Base-by-base conservation (phyloP, 1,284 basidiomycete genomes). In the Trichosporon coremiiforme region DNA sequence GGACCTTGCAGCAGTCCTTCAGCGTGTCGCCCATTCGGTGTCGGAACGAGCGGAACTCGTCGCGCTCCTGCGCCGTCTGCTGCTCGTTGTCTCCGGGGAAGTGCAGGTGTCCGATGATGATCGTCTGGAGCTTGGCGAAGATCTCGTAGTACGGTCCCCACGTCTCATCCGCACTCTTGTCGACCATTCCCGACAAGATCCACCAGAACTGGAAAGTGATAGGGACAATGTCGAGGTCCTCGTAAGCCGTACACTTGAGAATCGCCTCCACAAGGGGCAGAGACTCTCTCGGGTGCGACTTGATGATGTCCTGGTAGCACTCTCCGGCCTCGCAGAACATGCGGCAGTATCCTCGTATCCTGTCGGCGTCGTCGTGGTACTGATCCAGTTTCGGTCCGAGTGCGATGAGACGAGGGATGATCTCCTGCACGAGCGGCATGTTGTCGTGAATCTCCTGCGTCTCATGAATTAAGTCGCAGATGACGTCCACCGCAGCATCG, bases 181-280 rank as follows among this genome's bases (percentile, higher is more conserved):
- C 90, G 53, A 97, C 88, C 68, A 88, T 89, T 77, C 91, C 89
- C 8, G 94, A 90, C 50, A 96, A 90, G 33, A 90, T 90, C 88
- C 94, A 95, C 97, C 97, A 99, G 86, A 99, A 99, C 60, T 92
- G 90, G 87, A 99, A 98, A 8, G 97, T 99, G 83, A 99, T 97
- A 15, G 92, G 93, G 41, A 98, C 96, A 78, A 99, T 92, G 81
- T 99, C 97, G 69, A 99, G 89, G 80, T 98, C 95, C 38, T 89
- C 88, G 83, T 94, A 97, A 0, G 93, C 91, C 15, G 97, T 92
- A 80, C 95, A 99, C 76, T 92, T 89, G n/a, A 91, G 90, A 76
- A 98, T 95, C 10, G 94, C 94, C 78, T 98, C 91, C 55, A 98
- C 94, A 73, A 99, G 89, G 0, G 96, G 95, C 80, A 93, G 91